Conservation (phyloP, 2,329 filamentous ascomycete genomes). For the Epichloe coenophiala region DNA sequence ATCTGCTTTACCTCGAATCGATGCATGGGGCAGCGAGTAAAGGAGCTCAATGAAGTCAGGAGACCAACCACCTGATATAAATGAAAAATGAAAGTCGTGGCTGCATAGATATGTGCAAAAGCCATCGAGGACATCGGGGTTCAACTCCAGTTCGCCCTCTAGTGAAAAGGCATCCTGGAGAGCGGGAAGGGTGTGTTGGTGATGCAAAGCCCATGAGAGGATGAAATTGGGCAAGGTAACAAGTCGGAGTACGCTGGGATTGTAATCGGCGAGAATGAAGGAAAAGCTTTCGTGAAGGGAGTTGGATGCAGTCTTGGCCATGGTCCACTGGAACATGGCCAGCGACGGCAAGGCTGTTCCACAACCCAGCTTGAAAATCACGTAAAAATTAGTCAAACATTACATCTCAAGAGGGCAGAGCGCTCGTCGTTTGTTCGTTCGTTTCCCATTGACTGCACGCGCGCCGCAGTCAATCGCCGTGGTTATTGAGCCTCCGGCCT, state of each 20-base stretch:
- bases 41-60: conserved; percentile 48
- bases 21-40: conserved; percentile 16
- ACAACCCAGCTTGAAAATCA: conserved; percentile 50
- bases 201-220: conserved; percentile 49
- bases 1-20: background rate
- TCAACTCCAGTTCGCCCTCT: conserved; percentile 52
- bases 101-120: conserved; percentile 42
- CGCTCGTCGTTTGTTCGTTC: too few species aligned
- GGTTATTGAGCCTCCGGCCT: too few species aligned
- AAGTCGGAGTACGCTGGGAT: conserved; percentile 61
- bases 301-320: conserved; percentile 16
- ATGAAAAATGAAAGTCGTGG: conserved; percentile 42
- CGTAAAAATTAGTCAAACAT: conserved; percentile 8
- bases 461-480: too few species aligned
- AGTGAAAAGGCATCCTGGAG: conserved; percentile 32
- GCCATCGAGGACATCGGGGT: conserved; percentile 38
- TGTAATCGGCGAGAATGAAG: conserved; percentile 67
- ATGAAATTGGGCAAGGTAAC: conserved; percentile 71
- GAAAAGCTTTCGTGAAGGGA: conserved; percentile 30
- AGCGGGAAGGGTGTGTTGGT: conserved; percentile 20
- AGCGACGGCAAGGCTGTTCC: conserved; percentile 64
- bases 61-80: conserved; percentile 67
- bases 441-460: too few species aligned
- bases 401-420: background rate
- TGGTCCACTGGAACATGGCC: conserved; percentile 52